Percentiles rank a stretch among this genome's conserved stretches.
These are phyloP conservation scores for Suhomyces panamericanus DNA, from an alignment of 1,139 yeast genomes.

Conservation along the genomic window DNA sequence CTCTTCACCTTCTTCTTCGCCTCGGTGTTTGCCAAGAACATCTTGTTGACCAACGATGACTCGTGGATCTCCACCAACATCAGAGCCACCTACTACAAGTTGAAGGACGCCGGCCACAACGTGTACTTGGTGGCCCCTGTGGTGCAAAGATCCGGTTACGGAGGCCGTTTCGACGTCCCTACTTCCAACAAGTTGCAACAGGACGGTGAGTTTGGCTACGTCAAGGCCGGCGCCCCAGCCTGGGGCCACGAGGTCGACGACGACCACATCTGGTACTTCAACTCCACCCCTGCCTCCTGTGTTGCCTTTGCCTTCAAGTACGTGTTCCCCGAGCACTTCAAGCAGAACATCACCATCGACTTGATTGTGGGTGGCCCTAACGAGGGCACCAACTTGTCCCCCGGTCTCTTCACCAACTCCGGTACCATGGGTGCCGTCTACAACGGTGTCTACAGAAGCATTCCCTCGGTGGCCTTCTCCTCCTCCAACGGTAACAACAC, in stretches of 20 bases:
- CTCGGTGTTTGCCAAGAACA: conserved; percentile 39
- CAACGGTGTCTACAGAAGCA: conserved; percentile 42
- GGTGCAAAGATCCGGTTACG: conserved; percentile 59
- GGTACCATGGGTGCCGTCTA: conserved; percentile 51
- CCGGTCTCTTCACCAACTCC: conserved; percentile 41
- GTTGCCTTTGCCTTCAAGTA: conserved; percentile 46
- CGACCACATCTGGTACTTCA: conserved; percentile 49
- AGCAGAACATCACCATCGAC: conserved; percentile 35
- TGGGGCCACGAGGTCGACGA: conserved; percentile 50
- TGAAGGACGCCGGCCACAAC: conserved; percentile 55
- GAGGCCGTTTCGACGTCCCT: conserved; percentile 55
- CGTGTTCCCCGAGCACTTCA: conserved; percentile 41
- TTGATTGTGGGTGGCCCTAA: conserved; percentile 50
- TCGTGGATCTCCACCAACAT: conserved; percentile 60
- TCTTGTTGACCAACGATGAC: conserved; percentile 60
- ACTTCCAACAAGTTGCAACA: conserved; percentile 38
- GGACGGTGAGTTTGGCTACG: conserved; percentile 45
- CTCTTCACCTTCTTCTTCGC: conserved; percentile 15
- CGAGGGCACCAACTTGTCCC: conserved; percentile 46
- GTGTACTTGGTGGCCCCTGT: conserved; percentile 60
- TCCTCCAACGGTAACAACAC: conserved; percentile 47
- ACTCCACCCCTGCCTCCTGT: conserved; percentile 49
- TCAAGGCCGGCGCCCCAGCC: conserved; percentile 44
- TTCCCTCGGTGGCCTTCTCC: conserved; percentile 48
- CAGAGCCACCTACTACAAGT: conserved; percentile 57